Base-by-base conservation (phyloP, 192 early-diverging fungal genomes). In the Endogone sp. region DNA sequence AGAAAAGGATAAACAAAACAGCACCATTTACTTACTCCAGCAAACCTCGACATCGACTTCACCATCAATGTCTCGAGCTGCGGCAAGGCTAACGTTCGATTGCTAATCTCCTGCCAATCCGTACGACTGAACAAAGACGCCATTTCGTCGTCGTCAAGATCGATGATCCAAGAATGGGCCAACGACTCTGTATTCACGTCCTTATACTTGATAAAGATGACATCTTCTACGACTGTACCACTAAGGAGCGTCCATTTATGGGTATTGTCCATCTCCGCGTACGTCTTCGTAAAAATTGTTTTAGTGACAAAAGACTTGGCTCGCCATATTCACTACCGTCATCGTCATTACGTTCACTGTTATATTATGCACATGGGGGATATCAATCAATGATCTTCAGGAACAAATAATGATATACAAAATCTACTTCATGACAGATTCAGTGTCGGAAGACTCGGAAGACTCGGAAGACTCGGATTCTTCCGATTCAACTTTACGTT, bases 31-130 rank as follows among this genome's bases (percentile, higher is more conserved):
- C 58, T 65, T 59, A 71, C 69, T 23, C 65, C 63, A 22, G 63
- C 29, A 58, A 71, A 71, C 63, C 69, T 56, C 63, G 65, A 65
- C 54, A 71, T 71, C 63, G 63, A 71, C 9, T 57, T 25, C 54
- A 31, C 58, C 23, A 54, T 70, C 61, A 63, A 63, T 56, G 30
- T 70, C 62, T 24, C 37, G 37, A 49, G 37, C 37, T 49, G 37
- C 16, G 37, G 37, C 37, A 49, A 49, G 37, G 37, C 37, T 16
- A 49, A 49, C 37, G 37, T 49, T 16, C 37, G 37, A 49, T 16
- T 49, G 16, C 37, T 49, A 49, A 49, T 49, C 37, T 1, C 37
- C 37, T 11, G 37, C 37, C 37, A 49, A 49, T 49, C 37, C 37
- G 37, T 16, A 49, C 16, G 37, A 49, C 37, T 11, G 1, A 49